phyloP scores from a whole-genome alignment of 768 basidiomycete genomes.

The Boletus tylopilopsis region DNA sequence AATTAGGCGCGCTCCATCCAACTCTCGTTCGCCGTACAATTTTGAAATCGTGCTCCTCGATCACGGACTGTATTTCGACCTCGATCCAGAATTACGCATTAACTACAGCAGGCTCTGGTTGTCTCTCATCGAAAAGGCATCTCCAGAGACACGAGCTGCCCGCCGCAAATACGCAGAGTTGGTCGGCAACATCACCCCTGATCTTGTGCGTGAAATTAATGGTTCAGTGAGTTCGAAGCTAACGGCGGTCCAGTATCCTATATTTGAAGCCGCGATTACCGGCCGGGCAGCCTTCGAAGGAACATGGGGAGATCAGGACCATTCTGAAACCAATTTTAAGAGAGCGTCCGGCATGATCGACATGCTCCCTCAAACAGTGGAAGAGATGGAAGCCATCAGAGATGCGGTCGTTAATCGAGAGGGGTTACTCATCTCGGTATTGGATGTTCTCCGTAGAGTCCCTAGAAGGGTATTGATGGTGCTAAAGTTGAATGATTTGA shows the following conservation, averaged over 20 bases:
- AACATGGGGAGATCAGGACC: slow-evolving; percentile 42
- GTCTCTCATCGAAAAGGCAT: slow-evolving; percentile 73
- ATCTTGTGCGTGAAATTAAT: slow-evolving; percentile 53
- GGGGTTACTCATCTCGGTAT: slow-evolving; percentile 79
- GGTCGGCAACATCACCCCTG: slow-evolving; percentile 87
- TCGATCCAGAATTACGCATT: slow-evolving; percentile 73
- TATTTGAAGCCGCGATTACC: slow-evolving; percentile 94
- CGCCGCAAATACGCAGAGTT: slow-evolving; percentile 84
- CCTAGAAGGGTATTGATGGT: slow-evolving; percentile 84
- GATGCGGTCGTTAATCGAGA: slow-evolving; percentile 79
- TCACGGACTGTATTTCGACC: slow-evolving; percentile 91
- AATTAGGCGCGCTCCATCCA: slow-evolving; percentile 66
- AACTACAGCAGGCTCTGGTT: slow-evolving; percentile 91
- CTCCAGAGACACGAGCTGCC: slow-evolving; percentile 58
- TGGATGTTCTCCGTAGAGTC: slow-evolving; percentile 82
- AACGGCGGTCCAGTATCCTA: slow-evolving; percentile 61
- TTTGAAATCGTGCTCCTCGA: slow-evolving; percentile 96
- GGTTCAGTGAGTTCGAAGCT: neutral
- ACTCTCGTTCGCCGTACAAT: slow-evolving; percentile 80
- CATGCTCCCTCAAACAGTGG: slow-evolving; percentile 63
- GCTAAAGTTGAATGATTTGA: slow-evolving; percentile 82
- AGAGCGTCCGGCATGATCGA: slow-evolving; percentile 80
- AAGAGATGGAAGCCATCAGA: slow-evolving; percentile 79
- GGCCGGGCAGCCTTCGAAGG: slow-evolving; percentile 72
- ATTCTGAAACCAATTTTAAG: slow-evolving; percentile 35